Conservation (phyloP, 306 rosid genomes). For the Castanospermum australe region DNA sequence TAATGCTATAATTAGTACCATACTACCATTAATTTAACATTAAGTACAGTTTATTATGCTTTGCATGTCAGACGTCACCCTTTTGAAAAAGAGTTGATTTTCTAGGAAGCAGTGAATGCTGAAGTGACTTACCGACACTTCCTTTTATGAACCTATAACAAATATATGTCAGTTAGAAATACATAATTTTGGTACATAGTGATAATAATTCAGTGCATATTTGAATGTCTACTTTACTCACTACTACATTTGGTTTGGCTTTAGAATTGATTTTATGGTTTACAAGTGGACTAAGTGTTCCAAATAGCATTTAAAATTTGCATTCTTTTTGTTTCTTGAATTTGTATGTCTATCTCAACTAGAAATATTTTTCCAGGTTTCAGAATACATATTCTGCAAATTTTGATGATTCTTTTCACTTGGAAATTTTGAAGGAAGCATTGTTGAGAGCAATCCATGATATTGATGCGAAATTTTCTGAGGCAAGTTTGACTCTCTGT, state of each 20-base stretch:
- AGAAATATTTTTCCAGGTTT: conserved; percentile 58
- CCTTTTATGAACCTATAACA: not conserved
- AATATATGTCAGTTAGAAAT: not conserved
- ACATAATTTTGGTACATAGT: not conserved
- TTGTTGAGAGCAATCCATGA: conserved; percentile 86
- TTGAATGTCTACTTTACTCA: not conserved
- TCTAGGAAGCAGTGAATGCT: not conserved
- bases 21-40: not conserved
- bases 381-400: conserved; percentile 56
- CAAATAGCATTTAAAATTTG: not conserved
- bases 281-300: not conserved
- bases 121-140: not conserved
- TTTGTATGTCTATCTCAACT: conserved; percentile 12
- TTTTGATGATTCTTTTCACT: conserved; percentile 71
- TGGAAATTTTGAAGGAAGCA: conserved; percentile 92
- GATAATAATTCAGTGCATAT: not conserved
- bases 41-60: not conserved
- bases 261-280: conserved; percentile 7
- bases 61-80: not conserved
- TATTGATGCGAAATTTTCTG: conserved; percentile 80
- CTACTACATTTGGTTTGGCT: conserved; percentile 5
- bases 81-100: not conserved
- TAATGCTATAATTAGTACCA: not conserved
- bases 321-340: conserved; percentile 1
- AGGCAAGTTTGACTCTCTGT: conserved; percentile 48